These are phyloP conservation scores for Oehlia diaphana DNA, from an alignment of 192 early-diverging fungal species.

Conservation along the genomic window DNA sequence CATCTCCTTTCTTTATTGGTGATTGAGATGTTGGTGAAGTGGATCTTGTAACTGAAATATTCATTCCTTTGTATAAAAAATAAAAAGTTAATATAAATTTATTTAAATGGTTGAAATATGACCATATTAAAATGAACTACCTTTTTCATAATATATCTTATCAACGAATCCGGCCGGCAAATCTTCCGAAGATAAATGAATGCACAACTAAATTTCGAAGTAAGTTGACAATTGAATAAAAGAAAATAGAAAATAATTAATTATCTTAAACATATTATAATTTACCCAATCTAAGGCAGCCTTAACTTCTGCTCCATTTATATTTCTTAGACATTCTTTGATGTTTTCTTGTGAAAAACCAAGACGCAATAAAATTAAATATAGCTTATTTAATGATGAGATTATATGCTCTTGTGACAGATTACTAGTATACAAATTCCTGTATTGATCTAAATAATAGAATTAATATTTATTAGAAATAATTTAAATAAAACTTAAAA, in stretches of 20 bases:
- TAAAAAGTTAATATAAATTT: neutral
- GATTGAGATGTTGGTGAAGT: neutral
- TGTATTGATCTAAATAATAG: neutral
- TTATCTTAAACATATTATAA: neutral
- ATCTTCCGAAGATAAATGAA: constrained; percentile 40
- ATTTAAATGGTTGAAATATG: neutral
- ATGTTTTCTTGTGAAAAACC: constrained; percentile 49
- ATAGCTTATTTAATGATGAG: constrained; percentile 47
- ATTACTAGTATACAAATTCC: constrained; percentile 28
- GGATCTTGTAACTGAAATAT: neutral
- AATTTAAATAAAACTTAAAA: neutral
- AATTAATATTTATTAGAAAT: neutral
- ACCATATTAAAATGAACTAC: neutral
- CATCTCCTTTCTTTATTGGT: constrained; percentile 36
- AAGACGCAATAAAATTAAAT: constrained; percentile 43
- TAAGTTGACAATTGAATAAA: neutral
- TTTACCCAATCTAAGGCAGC: constrained; percentile 57
- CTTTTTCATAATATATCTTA: constrained; percentile 50
- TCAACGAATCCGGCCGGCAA: constrained; percentile 49
- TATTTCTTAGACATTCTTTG: constrained; percentile 41
- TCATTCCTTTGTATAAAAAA: constrained; percentile 29
- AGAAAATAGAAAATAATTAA: neutral
- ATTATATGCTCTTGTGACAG: constrained; percentile 41
- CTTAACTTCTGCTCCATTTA: constrained; percentile 39
- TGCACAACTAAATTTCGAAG: constrained; percentile 30